Evolutionary conservation across 2,329 filamentous ascomycete genomes (phyloP).

Genomic region (Hypoxylon sp.): DNA sequence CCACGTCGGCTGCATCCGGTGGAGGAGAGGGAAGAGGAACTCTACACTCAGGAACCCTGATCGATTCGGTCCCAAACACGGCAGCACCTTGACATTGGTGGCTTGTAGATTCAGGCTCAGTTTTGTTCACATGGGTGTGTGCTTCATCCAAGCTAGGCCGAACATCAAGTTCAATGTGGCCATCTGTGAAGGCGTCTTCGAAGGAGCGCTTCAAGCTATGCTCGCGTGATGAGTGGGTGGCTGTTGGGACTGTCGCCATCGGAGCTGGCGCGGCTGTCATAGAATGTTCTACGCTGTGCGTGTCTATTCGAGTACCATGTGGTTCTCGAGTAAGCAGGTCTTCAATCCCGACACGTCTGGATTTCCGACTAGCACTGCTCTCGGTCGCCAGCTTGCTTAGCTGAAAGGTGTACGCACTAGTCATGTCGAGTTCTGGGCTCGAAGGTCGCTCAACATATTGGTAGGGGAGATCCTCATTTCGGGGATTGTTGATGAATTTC

Average conservation of each 20-base stretch:
- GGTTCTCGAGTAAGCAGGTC: conserved; percentile 49
- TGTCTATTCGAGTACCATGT: conserved; percentile 10
- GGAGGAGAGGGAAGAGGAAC: not conserved
- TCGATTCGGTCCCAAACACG: not conserved
- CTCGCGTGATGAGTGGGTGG: not conserved
- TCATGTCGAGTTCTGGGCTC: conserved; percentile 50
- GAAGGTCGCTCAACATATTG: conserved; percentile 22
- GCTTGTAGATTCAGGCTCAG: not conserved
- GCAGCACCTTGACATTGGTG: not conserved
- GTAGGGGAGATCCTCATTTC: conserved; percentile 23
- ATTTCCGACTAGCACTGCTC: conserved; percentile 18
- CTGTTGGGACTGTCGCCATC: not conserved
- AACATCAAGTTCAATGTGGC: conserved; percentile 1
- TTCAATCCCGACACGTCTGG: conserved; percentile 47
- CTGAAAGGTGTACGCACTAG: conserved; percentile 50
- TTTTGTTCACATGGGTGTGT: not conserved
- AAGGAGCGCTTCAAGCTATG: conserved; percentile 46
- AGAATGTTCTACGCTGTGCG: not conserved
- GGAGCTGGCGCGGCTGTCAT: not conserved
- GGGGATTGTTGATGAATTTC: conserved; percentile 52
- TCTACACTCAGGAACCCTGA: not conserved
- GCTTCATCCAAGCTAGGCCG: not conserved
- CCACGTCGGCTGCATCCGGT: not conserved
- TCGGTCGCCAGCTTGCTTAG: conserved; percentile 48
- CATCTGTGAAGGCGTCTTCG: conserved; percentile 44